Evolutionary conservation across 805 yeast species (phyloP).

Genomic region (Lipomyces orientalis): DNA sequence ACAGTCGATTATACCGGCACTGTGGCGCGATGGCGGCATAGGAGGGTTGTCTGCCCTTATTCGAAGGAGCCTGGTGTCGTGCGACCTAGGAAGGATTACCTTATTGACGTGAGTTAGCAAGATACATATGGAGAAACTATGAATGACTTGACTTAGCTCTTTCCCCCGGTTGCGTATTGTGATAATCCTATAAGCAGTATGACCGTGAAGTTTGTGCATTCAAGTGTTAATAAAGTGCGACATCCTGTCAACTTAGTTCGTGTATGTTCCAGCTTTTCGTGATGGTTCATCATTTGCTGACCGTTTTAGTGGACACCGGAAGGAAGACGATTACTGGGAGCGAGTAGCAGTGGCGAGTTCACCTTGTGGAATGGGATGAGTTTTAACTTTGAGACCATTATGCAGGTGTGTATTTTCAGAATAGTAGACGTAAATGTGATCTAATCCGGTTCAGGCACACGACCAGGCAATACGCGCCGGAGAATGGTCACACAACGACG

Average conservation of each 20-base stretch:
- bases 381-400: slow-evolving; percentile 92
- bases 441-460: slow-evolving; percentile 61
- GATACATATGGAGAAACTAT: not conserved
- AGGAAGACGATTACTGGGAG: slow-evolving; percentile 87
- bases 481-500: slow-evolving; percentile 85
- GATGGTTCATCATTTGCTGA: slow-evolving; percentile 65
- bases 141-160: slow-evolving; percentile 41
- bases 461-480: slow-evolving; percentile 84
- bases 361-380: slow-evolving; percentile 96
- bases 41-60: slow-evolving; percentile 50
- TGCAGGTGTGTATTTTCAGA: slow-evolving; percentile 58
- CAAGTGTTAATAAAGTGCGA: slow-evolving; percentile 86
- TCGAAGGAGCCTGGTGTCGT: slow-evolving; percentile 21
- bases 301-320: slow-evolving; percentile 88
- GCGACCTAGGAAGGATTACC: slow-evolving; percentile 70
- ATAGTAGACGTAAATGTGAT: not conserved
- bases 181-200: slow-evolving; percentile 63
- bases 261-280: slow-evolving; percentile 7
- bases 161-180: slow-evolving; percentile 69
- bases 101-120: slow-evolving; percentile 48
- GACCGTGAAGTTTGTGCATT: slow-evolving; percentile 83
- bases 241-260: slow-evolving; percentile 59
- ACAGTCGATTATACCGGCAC: slow-evolving; percentile 81
- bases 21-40: slow-evolving; percentile 64
- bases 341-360: slow-evolving; percentile 92